Base-by-base conservation (phyloP, 331 rosid genomes). In the Ulmus americana region DNA sequence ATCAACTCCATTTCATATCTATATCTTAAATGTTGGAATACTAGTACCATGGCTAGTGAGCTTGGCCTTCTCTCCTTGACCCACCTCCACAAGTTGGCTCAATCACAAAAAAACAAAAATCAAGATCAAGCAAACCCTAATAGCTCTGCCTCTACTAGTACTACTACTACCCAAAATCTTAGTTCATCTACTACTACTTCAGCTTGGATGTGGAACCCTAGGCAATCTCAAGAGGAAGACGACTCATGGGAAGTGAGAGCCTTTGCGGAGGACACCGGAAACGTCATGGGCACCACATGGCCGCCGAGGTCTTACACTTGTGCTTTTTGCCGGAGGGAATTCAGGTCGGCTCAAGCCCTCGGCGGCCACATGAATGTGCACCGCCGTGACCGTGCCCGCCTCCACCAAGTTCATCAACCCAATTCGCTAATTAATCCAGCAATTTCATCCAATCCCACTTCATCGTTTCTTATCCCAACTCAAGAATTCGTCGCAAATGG, bases 331-430 rank as follows among this genome's bases (percentile, higher is more conserved):
- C 50, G 90, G 66, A 71, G 96, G 63, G 95, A 91, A 70, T 91
- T 88, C 72, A 78, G 88, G 7, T 88, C 97, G 0, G 96, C 97
- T 3, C 97, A 91, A 71, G 97, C 97, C 39, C 90, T 91, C 1
- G 97, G 97, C 1, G 96, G 97, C 57, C 97, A 91, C 77, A 91
- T 91, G 97, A 91, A 91, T 46, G 95, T 91, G 55, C 97, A 91
- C 83, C 97, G 97, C 81, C 95, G 97, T 0, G 96, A 91, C 90
- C 91, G 97, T 0, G 96, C 90, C 0, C 88, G 90, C 8, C 97
- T 84, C 63, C 86, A 83, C 77, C 95, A 83, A 45, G 14, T 70
- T 3, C 83, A 59, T 61, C 7, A 77, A 18, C 40, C 54, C 71
- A 5, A 20, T 58, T 68, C 69, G 5, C 14, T 63, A n/a, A 67